Conservation (phyloP, 768 basidiomycete genomes). For the Chalciporus pseudorubinellus region DNA sequence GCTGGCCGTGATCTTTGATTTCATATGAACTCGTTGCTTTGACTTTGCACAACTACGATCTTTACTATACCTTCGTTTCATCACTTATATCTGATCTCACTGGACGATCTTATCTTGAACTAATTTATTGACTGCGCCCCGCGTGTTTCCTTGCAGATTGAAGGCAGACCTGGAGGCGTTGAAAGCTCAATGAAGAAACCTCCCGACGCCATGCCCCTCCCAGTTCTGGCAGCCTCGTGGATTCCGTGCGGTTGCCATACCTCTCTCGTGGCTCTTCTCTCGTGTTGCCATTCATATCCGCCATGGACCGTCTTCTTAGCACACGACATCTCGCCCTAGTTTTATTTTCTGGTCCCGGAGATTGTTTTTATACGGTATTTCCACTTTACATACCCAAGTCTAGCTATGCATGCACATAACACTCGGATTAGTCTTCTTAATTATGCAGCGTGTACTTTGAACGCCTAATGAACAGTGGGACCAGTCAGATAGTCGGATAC, state of each 20-base stretch:
- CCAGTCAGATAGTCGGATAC: too few species aligned
- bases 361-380: conserved; percentile 28
- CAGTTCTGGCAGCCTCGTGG: conserved; percentile 33
- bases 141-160: conserved; percentile 48
- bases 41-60: conserved; percentile 4
- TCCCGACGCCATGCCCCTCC: conserved; percentile 3
- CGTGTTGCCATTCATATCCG: conserved; percentile 15
- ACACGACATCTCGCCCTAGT: neutral
- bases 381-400: conserved; percentile 25
- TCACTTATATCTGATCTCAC: conserved; percentile 14
- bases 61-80: conserved; percentile 20
- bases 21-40: conserved; percentile 39
- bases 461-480: conserved; percentile 11
- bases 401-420: conserved; percentile 24
- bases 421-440: conserved; percentile 14
- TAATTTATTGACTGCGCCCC: conserved; percentile 38
- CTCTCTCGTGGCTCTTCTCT: conserved; percentile 21
- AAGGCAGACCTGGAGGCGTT: conserved; percentile 62
- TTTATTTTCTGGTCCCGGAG: conserved; percentile 2
- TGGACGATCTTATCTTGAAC: conserved; percentile 17
- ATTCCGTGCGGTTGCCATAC: conserved; percentile 30
- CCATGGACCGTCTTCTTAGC: conserved; percentile 2
- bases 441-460: conserved; percentile 22
- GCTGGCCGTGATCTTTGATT: conserved; percentile 54
- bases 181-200: conserved; percentile 30